Evolutionary conservation across 2,329 filamentous ascomycete genomes (phyloP).

Genomic region (Dendrostoma leiphaemia): DNA sequence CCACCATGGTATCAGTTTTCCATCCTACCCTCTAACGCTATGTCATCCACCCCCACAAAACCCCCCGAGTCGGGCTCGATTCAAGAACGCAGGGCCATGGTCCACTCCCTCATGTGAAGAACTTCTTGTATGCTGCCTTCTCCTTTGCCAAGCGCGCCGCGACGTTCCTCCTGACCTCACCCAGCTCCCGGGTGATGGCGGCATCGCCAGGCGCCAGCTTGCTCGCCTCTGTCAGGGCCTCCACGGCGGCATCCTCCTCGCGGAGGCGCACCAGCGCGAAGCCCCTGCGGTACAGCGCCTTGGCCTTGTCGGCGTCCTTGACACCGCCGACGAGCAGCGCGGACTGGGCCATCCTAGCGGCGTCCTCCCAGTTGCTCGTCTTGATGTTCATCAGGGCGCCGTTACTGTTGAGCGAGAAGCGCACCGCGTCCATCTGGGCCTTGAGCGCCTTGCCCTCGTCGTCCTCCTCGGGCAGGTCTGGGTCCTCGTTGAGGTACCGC

Average conservation of each 20-base stretch:
- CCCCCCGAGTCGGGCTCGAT: background rate
- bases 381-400: constrained; percentile 83
- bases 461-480: constrained; percentile 55
- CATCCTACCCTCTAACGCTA: constrained; percentile 19
- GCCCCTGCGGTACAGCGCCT: constrained; percentile 83
- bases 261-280: constrained; percentile 73
- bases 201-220: constrained; percentile 73
- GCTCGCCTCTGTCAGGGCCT: constrained; percentile 73
- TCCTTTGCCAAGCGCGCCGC: constrained; percentile 78
- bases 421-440: constrained; percentile 66
- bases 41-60: constrained; percentile 4
- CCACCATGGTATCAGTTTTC: constrained; percentile 17
- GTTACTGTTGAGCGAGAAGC: constrained; percentile 87
- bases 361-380: constrained; percentile 69
- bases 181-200: constrained; percentile 72
- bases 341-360: constrained; percentile 65
- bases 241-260: constrained; percentile 79
- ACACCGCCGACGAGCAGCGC: constrained; percentile 68
- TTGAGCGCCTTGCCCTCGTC: constrained; percentile 57
- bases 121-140: constrained; percentile 90
- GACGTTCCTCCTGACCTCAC: constrained; percentile 73
- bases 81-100: background rate
- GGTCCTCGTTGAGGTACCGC: constrained; percentile 84
- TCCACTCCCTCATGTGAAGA: constrained; percentile 59
- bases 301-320: constrained; percentile 77